phyloP scores from a whole-genome alignment of 441 rosid genomes.

The Adansonia grandidieri region DNA sequence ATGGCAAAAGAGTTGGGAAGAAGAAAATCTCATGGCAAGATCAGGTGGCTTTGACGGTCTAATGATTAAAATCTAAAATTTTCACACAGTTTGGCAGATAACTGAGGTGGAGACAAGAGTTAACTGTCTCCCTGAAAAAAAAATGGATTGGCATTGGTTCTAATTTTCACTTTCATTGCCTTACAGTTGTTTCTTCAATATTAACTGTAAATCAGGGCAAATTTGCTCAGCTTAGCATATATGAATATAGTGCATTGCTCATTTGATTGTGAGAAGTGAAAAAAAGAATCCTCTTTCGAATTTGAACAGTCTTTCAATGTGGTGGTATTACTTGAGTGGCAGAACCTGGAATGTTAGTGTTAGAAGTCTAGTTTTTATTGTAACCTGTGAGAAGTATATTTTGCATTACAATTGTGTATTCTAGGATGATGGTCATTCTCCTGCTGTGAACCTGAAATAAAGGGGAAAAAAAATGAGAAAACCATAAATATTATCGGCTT shows the following conservation, averaged over 20 bases:
- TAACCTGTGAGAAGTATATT: not conserved
- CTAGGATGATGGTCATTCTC: not conserved
- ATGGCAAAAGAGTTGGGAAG: conserved; percentile 38
- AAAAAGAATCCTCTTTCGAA: not conserved
- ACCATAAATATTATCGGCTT: too few relatives aligned
- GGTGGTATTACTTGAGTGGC: too few relatives aligned
- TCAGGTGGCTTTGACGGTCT: conserved; percentile 32
- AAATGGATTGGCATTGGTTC: not conserved
- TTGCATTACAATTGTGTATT: not conserved
- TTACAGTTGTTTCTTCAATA: not conserved
- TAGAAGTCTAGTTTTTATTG: not conserved
- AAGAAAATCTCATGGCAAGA: conserved; percentile 49
- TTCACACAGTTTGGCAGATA: not conserved
- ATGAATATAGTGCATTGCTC: conserved; percentile 15
- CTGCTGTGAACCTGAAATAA: not conserved
- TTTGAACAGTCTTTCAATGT: too few relatives aligned
- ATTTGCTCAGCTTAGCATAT: conserved; percentile 12
- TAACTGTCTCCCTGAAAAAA: not conserved
- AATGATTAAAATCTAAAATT: not conserved
- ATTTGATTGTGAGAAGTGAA: not conserved
- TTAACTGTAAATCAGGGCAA: conserved; percentile 16
- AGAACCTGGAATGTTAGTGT: not conserved
- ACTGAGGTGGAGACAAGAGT: not conserved
- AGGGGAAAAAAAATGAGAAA: not conserved
- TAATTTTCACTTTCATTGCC: not conserved